phyloP scores from a whole-genome alignment of 1,284 basidiomycete species.

The Cryptococcus sp. region DNA sequence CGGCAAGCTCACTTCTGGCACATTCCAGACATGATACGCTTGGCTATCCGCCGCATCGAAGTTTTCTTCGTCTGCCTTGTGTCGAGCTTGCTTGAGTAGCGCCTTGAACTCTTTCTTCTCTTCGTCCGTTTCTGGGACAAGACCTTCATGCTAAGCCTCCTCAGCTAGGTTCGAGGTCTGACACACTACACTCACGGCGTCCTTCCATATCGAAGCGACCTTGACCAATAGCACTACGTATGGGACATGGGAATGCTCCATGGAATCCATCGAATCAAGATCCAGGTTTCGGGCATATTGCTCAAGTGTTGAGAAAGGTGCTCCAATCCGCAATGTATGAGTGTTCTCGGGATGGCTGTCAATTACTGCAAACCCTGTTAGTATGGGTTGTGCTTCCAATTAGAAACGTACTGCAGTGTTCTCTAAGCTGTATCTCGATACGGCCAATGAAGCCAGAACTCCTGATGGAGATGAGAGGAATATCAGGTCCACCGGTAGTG shows the following conservation, averaged over 20 bases:
- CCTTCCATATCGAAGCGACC: constrained; percentile 74
- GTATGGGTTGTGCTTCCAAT: neutral
- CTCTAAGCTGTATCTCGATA: constrained; percentile 77
- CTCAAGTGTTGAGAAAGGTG: constrained; percentile 76
- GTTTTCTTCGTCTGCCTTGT: constrained; percentile 86
- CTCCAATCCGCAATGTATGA: constrained; percentile 80
- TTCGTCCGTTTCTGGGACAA: constrained; percentile 48
- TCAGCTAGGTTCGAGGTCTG: too few relatives aligned
- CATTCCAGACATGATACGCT: constrained; percentile 68
- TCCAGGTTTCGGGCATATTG: constrained; percentile 68
- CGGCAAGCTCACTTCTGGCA: constrained; percentile 53
- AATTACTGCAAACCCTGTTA: constrained; percentile 57
- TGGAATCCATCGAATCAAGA: constrained; percentile 69
- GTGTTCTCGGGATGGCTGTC: constrained; percentile 85
- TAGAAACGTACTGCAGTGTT: constrained; percentile 65
- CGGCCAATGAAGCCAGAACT: constrained; percentile 85
- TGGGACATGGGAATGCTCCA: constrained; percentile 80
- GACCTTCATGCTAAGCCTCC: constrained; percentile 23
- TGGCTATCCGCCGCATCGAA: constrained; percentile 86
- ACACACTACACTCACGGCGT: constrained; percentile 20
- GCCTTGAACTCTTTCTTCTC: constrained; percentile 79
- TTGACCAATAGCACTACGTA: constrained; percentile 81
- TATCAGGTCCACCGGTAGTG: constrained; percentile 47
- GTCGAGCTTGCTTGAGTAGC: constrained; percentile 24
- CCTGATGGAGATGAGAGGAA: constrained; percentile 67